These are phyloP conservation scores for Nakazawaea wyomingensis DNA, from an alignment of 805 yeast genomes.

Conservation along the genomic window DNA sequence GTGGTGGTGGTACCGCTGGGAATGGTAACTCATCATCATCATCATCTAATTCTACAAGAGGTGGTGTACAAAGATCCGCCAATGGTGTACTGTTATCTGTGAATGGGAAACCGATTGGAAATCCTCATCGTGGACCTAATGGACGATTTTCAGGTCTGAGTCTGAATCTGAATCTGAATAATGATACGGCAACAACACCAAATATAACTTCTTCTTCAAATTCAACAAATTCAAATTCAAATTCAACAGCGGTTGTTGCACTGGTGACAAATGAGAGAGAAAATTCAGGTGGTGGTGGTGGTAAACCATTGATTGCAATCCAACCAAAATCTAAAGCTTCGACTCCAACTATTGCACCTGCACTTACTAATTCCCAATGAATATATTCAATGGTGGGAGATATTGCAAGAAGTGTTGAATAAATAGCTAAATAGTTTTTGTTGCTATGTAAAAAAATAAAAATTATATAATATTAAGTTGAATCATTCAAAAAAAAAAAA, in stretches of 20 bases:
- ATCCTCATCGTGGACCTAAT: conserved; percentile 5
- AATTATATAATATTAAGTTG: too few relatives aligned
- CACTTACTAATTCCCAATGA: too few relatives aligned
- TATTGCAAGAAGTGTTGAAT: too few relatives aligned
- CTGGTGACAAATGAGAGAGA: too few relatives aligned
- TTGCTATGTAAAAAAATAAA: too few relatives aligned
- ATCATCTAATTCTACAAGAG: neutral
- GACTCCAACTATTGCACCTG: conserved; percentile 6
- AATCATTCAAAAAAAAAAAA: too few relatives aligned
- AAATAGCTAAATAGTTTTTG: too few relatives aligned
- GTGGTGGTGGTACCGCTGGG: neutral
- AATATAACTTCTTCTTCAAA: too few relatives aligned
- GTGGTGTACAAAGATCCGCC: neutral
- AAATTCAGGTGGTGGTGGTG: neutral
- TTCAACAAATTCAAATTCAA: too few relatives aligned
- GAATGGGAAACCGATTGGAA: conserved; percentile 8
- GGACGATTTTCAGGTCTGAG: conserved; percentile 3
- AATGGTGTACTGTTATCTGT: conserved; percentile 1
- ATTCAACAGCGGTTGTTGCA: neutral
- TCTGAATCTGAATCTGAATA: neutral
- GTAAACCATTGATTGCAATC: conserved; percentile 4
- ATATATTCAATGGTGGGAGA: too few relatives aligned
- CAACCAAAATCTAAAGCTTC: conserved; percentile 9
- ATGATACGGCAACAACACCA: too few relatives aligned
- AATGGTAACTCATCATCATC: neutral